Conservation (phyloP, 768 basidiomycete genomes). For the Amanita rubescens region DNA sequence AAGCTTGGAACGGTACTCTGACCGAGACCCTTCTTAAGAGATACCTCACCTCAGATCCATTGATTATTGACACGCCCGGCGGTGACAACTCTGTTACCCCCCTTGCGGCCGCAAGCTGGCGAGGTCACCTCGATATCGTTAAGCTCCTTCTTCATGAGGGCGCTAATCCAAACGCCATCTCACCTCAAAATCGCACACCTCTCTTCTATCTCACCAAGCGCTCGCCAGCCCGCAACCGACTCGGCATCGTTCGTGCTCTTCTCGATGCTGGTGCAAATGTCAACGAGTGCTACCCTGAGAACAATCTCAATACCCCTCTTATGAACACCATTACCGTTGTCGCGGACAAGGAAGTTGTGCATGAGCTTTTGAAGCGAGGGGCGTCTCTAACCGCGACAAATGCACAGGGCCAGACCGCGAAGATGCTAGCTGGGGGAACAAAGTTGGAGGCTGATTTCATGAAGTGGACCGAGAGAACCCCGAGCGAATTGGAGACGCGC, state of each 20-base stretch:
- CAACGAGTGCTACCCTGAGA: constrained; percentile 11
- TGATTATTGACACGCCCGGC: constrained; percentile 11
- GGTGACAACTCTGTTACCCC: constrained; percentile 16
- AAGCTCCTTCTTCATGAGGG: constrained; percentile 13
- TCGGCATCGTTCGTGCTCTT: constrained; percentile 16
- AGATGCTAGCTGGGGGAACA: constrained; percentile 10
- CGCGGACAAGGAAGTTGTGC: constrained; percentile 14
- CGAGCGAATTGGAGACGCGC: constrained; percentile 5
- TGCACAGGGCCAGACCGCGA: constrained; percentile 8
- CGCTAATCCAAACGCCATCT: constrained; percentile 17
- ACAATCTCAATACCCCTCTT: constrained; percentile 11
- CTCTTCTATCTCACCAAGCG: constrained; percentile 14
- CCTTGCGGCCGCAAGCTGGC: constrained; percentile 16
- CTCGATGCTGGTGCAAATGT: constrained; percentile 15
- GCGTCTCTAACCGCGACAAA: constrained; percentile 13
- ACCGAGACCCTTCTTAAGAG: constrained; percentile 9
- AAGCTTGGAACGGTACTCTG: constrained; percentile 15
- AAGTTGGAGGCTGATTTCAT: too few relatives aligned
- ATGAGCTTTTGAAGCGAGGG: constrained; percentile 14
- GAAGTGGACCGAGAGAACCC: not conserved
- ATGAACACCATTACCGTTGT: constrained; percentile 15
- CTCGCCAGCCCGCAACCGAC: constrained; percentile 6
- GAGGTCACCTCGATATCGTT: constrained; percentile 18
- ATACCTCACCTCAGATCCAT: constrained; percentile 11
- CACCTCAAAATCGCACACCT: constrained; percentile 14